A percentile compares a stretch with the other conserved stretches of the same genome.
Conservation (phyloP, 2,329 filamentous ascomycete species). For the Moelleriella libera region DNA sequence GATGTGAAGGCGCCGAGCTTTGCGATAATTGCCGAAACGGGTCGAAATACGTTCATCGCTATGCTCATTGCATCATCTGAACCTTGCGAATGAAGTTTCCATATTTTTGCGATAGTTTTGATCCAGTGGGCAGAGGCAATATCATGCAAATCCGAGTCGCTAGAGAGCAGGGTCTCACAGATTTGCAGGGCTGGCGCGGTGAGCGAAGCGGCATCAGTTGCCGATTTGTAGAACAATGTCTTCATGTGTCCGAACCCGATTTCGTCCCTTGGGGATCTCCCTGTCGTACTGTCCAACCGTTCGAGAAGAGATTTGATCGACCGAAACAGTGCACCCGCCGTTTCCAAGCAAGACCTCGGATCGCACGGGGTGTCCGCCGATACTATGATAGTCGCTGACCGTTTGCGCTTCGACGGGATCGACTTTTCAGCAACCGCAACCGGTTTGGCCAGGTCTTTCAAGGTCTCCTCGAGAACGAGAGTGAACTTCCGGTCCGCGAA, state of each 20-base stretch:
- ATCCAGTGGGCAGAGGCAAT: constrained; percentile 33
- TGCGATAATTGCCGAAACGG: constrained; percentile 22
- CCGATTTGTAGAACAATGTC: constrained; percentile 37
- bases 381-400: constrained; percentile 20
- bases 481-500: constrained; percentile 59
- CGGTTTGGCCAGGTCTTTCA: constrained; percentile 40
- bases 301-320: constrained; percentile 31
- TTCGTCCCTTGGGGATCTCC: constrained; percentile 24
- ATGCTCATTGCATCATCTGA: constrained; percentile 32
- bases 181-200: constrained; percentile 29
- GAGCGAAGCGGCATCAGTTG: constrained; percentile 30
- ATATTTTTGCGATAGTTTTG: constrained; percentile 28
- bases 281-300: constrained; percentile 23
- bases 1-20: constrained; percentile 20
- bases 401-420: constrained; percentile 30
- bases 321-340: constrained; percentile 32
- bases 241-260: constrained; percentile 45
- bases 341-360: constrained; percentile 25
- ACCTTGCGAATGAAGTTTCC: constrained; percentile 39
- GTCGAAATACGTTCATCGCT: constrained; percentile 29
- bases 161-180: constrained; percentile 25
- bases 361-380: constrained; percentile 25
- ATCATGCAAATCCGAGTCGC: constrained; percentile 14
- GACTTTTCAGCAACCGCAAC: constrained; percentile 10
- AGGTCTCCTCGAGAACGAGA: constrained; percentile 47